Evolutionary conservation across 352 stramenopile species (phyloP), one percentile per base, ranked within the genome.

Genomic region (Phytopythium vexans): DNA sequence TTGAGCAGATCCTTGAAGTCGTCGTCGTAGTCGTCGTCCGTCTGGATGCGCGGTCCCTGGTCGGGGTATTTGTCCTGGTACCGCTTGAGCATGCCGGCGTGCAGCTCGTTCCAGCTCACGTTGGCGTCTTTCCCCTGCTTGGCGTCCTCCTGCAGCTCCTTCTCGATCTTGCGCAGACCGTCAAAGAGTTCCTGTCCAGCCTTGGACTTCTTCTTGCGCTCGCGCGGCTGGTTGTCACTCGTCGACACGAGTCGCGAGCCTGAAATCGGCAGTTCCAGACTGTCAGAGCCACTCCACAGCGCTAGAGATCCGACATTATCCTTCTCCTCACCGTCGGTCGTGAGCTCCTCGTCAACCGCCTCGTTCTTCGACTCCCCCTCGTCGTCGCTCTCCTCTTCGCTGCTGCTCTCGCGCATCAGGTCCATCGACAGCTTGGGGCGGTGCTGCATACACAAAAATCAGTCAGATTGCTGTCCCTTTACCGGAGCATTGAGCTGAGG

Each of bases 101-200:
- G 82, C 52, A 92, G 57, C 31, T 90, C 74, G 62, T 92, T 92
- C 82, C 82, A 92, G 65, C 78, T 89, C 57, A 92, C 82, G 35
- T 71, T 69, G 33, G 60, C 27, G 0, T 86, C 74, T 1, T 57
- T 68, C 6, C 73, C 67, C 14, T 80, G 61, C 21, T 75, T 63
- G 41, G 77, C 62, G 52, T 86, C 71, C 58, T 89, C 55, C 1
- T 58, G 64, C 36, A 92, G 58, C 49, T 92, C 82, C 44, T 88
- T 64, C 47, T 92, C 79, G 35, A 92, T 75, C 52, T 92, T 77
- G 39, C 75, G 70, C 21, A 92, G 68, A 1, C 82, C 82, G 47
- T 90, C 77, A 60, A 92, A 92, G 15, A 92, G 71, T 53, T 83
- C 69, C 43, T 86, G 80, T 43, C 55, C 60, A 6, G 52, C 54